These are phyloP conservation scores for Yamadazyma trypodendri DNA, from an alignment of 1,139 yeast genomes.

Conservation along the genomic window DNA sequence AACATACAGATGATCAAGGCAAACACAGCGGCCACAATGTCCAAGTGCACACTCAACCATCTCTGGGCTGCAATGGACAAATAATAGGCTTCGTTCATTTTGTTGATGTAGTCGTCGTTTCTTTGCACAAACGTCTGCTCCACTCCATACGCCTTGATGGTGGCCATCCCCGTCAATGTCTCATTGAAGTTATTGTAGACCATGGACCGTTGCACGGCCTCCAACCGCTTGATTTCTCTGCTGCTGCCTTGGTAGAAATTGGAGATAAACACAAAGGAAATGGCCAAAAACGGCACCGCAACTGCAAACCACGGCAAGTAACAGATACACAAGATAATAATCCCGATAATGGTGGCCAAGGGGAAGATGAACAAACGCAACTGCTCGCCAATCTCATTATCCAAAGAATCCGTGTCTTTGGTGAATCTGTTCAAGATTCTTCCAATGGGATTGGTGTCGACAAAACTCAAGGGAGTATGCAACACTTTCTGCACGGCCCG, in stretches of 20 bases:
- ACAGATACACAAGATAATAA: slow-evolving; percentile 40
- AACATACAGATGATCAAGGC: slow-evolving; percentile 40
- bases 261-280: slow-evolving; percentile 32
- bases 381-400: slow-evolving; percentile 48
- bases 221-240: slow-evolving; percentile 45
- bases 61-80: slow-evolving; percentile 44
- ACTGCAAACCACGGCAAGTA: slow-evolving; percentile 49
- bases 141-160: slow-evolving; percentile 39
- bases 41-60: slow-evolving; percentile 45
- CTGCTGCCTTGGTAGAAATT: slow-evolving; percentile 45
- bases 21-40: slow-evolving; percentile 36
- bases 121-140: slow-evolving; percentile 31
- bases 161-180: slow-evolving; percentile 44
- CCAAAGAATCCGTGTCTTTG: slow-evolving; percentile 48
- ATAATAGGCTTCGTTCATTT: slow-evolving; percentile 45
- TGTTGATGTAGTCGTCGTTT: slow-evolving; percentile 36
- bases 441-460: slow-evolving; percentile 48
- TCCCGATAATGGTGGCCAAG: slow-evolving; percentile 40
- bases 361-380: slow-evolving; percentile 42
- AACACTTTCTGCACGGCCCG: slow-evolving; percentile 37
- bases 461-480: slow-evolving; percentile 46
- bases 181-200: slow-evolving; percentile 49
- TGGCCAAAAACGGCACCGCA: slow-evolving; percentile 36
- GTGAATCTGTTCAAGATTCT: slow-evolving; percentile 56
- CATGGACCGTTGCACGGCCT: slow-evolving; percentile 44